phyloP scores from a whole-genome alignment of 2,329 filamentous ascomycete species.

The Aspergillus tanneri region DNA sequence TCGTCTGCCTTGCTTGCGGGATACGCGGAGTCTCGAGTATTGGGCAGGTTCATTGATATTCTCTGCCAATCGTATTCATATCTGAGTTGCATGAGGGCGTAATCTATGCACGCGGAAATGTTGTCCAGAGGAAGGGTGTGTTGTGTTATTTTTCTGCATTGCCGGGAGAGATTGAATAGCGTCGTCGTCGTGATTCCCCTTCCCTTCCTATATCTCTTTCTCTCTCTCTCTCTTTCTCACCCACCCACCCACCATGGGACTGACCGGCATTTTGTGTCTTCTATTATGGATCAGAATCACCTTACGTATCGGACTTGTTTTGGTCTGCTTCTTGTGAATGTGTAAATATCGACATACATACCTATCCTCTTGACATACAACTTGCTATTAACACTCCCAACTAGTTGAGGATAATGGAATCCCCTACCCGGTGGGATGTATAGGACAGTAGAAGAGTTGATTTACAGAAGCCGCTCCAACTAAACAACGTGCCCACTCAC shows the following conservation, averaged over 20 bases:
- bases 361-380: background rate
- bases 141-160: slow-evolving; percentile 1
- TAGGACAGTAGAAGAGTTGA: too few relatives aligned
- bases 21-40: slow-evolving; percentile 2
- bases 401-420: too few relatives aligned
- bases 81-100: background rate
- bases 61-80: slow-evolving; percentile 1
- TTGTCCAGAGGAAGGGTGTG: too few relatives aligned
- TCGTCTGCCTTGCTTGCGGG: slow-evolving; percentile 1
- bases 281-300: slow-evolving; percentile 1
- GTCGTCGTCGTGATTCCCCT: slow-evolving; percentile 20
- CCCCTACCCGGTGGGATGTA: too few relatives aligned
- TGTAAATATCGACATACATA: slow-evolving; percentile 6
- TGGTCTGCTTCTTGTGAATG: background rate
- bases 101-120: too few relatives aligned
- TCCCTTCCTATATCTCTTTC: slow-evolving; percentile 9
- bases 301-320: background rate
- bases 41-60: slow-evolving; percentile 20
- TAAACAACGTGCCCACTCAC: too few relatives aligned
- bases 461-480: too few relatives aligned
- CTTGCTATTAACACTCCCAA: background rate
- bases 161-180: slow-evolving; percentile 4
- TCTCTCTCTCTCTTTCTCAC: background rate
- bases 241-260: background rate
- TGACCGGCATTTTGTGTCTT: background rate